phyloP scores from a whole-genome alignment of 306 rosid species.

The Benincasa hispida region DNA sequence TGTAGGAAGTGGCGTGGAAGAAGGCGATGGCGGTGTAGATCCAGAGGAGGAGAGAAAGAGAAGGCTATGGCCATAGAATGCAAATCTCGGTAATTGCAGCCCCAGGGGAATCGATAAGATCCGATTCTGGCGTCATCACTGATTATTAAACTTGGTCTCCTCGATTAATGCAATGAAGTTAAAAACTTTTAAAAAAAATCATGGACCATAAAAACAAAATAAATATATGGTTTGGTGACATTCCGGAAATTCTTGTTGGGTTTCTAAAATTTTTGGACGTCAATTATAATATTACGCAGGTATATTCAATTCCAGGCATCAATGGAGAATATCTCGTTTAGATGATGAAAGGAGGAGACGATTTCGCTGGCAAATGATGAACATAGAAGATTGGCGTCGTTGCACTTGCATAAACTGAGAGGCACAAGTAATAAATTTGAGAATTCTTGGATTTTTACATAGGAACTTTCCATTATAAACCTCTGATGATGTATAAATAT shows the following conservation, averaged over 20 bases:
- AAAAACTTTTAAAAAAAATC: not conserved
- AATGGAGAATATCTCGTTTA: too few species aligned
- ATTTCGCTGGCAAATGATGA: not conserved
- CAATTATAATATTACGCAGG: not conserved
- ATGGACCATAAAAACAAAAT: not conserved
- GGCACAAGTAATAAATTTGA: not conserved
- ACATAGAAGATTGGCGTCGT: not conserved
- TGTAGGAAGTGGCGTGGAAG: conserved; percentile 16
- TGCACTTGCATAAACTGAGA: not conserved
- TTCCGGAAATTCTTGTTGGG: not conserved
- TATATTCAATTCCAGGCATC: not conserved
- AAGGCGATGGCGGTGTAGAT: conserved; percentile 24
- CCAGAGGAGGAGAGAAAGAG: conserved; percentile 35
- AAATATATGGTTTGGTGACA: not conserved
- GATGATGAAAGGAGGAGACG: not conserved
- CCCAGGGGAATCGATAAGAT: conserved; percentile 3
- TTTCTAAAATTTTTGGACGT: not conserved
- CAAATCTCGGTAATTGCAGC: not conserved
- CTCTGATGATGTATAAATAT: too few species aligned
- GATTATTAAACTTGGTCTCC: not conserved
- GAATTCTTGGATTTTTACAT: too few species aligned
- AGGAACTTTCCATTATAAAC: too few species aligned
- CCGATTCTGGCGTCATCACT: not conserved
- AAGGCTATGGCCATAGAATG: conserved; percentile 46
- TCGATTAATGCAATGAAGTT: not conserved